Base-by-base conservation (phyloP, 768 basidiomycete genomes). In the Lactarius evosmus region DNA sequence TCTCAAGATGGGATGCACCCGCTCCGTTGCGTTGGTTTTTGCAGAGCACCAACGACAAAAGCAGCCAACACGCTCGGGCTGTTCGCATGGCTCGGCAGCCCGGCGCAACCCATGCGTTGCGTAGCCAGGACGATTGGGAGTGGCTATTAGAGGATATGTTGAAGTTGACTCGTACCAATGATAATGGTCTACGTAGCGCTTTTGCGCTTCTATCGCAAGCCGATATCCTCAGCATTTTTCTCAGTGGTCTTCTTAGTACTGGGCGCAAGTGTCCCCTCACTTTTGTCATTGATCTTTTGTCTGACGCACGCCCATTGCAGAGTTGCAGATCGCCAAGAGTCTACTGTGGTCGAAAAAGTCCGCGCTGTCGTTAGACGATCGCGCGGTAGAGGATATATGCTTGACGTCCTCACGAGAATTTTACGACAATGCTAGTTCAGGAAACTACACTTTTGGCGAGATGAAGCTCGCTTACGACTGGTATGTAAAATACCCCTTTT, bases 391-490 rank as follows among this genome's bases (percentile, higher is more conserved):
- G 74, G 83, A 87, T 34, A 84, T 96, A 14, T 94, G 93, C 68
- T 76, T 99, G 22, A 73, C 84, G 1, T 86, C 86, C 49, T 93
- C 92, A 3, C 83, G 85, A 53, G 97, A 98, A 76, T 86, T 97
- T 66, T 99, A 98, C 74, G 94, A 98, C 72, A 98, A 98, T 70
- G 91, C 97, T 2, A 86, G 82, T 66, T 89, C 87, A 0, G 97
- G 94, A 6, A 99, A 98, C 70, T 88, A 94, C 72, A 91, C 93
- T 69, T 81, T 83, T 40, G 95, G 96, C 4, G 93, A 96, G 57
- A 98, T 99, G 95, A 96, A 94, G 73, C 79, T 93, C 55, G 97
- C 97, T 1, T 95, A 95, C 74, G 93, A 96, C 62, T 98, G 97
- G 96, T 97, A 74, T 65, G 70, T 67, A 12, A 29, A 38, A n/a